Evolutionary conservation across 352 stramenopile species (phyloP).

Genomic region (Phytopythium helicoides): DNA sequence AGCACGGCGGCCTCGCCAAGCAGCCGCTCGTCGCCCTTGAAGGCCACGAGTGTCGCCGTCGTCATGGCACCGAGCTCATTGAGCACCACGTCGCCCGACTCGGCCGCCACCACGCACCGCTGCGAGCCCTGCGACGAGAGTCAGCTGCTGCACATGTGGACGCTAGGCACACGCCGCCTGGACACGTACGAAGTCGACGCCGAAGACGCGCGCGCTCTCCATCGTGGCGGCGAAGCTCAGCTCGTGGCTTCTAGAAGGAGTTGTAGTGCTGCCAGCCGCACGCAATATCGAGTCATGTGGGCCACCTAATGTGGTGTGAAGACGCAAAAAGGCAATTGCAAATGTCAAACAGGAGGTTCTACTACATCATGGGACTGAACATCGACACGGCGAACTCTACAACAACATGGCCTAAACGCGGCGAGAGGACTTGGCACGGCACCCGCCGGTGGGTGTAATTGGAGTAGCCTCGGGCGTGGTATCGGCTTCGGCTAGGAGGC

Average conservation of each 20-base stretch:
- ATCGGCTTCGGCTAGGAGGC: background rate
- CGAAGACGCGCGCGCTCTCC: slow-evolving; percentile 47
- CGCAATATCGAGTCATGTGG: too few species aligned
- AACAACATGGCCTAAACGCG: too few species aligned
- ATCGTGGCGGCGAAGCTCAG: too few species aligned
- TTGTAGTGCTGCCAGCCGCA: background rate
- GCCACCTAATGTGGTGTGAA: too few species aligned
- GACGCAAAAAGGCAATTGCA: too few species aligned
- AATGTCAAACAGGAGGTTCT: too few species aligned
- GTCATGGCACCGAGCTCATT: slow-evolving; percentile 89
- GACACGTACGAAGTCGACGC: slow-evolving; percentile 73
- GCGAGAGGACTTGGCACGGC: background rate
- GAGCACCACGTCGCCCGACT: slow-evolving; percentile 77
- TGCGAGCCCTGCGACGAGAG: slow-evolving; percentile 47
- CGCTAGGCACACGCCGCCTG: too few species aligned
- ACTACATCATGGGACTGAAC: too few species aligned
- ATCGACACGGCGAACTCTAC: too few species aligned
- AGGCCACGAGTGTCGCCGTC: slow-evolving; percentile 84
- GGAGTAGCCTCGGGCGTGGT: background rate
- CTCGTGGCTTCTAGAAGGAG: background rate
- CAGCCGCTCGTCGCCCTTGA: slow-evolving; percentile 82
- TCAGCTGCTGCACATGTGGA: background rate
- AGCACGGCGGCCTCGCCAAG: slow-evolving; percentile 85
- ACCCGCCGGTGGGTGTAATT: background rate
- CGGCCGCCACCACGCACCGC: slow-evolving; percentile 71